Evolutionary conservation across 2,329 filamentous ascomycete species (phyloP).

Genomic region (Exserohilum turcica): DNA sequence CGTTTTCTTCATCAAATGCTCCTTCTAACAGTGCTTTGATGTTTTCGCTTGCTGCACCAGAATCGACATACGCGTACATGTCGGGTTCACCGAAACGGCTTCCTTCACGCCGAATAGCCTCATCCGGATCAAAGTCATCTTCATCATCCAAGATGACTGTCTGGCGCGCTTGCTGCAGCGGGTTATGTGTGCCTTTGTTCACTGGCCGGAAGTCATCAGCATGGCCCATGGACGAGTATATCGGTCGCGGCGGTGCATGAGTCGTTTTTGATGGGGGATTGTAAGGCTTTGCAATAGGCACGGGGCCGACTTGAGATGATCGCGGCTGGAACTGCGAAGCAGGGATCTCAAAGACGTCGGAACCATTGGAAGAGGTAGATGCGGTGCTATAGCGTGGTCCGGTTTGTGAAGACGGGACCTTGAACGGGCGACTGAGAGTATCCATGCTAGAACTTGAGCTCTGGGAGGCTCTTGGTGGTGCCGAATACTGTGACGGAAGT

Average conservation of each 20-base stretch:
- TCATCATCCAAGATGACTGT: conserved; percentile 51
- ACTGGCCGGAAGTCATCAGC: conserved; percentile 49
- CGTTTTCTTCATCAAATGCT: conserved; percentile 75
- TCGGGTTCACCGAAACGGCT: conserved; percentile 60
- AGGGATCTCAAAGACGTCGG: conserved; percentile 45
- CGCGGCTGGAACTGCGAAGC: conserved; percentile 41
- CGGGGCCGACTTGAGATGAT: conserved; percentile 33
- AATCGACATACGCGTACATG: conserved; percentile 68
- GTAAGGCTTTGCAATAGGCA: conserved; percentile 56
- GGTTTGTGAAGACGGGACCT: conserved; percentile 20
- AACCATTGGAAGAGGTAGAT: conserved; percentile 29
- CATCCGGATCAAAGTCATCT: conserved; percentile 56
- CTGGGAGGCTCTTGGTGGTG: conserved; percentile 10
- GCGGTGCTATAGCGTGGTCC: conserved; percentile 34
- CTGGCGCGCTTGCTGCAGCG: conserved; percentile 42
- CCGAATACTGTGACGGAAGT: conserved; percentile 27
- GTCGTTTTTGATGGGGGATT: conserved; percentile 53
- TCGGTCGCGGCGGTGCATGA: conserved; percentile 56
- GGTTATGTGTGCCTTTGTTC: conserved; percentile 36
- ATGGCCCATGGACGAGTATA: conserved; percentile 59
- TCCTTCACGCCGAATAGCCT: conserved; percentile 52
- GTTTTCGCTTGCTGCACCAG: conserved; percentile 73
- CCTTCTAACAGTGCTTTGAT: conserved; percentile 83
- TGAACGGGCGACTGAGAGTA: conserved; percentile 21
- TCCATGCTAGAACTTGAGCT: conserved; percentile 3